These are phyloP conservation scores for Urtica urens DNA, from an alignment of 306 rosid species.

Conservation along the genomic window DNA sequence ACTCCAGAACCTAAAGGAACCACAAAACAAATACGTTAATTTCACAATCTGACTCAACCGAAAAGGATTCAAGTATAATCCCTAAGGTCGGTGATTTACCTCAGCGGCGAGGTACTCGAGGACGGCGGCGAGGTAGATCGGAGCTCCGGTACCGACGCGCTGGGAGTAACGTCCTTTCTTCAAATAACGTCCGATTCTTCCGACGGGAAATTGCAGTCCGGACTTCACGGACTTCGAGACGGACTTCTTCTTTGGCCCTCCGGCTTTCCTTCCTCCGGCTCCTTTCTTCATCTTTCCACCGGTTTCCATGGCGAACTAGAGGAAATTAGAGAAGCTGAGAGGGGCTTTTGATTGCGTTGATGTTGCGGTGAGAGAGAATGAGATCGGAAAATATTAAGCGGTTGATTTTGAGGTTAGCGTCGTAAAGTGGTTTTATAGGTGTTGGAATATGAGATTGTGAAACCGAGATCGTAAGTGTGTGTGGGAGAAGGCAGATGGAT, in stretches of 20 bases:
- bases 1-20: conserved; percentile 48
- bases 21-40: not conserved
- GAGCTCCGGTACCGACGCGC: conserved; percentile 62
- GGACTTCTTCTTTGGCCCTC: conserved; percentile 69
- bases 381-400: not conserved
- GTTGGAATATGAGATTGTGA: not conserved
- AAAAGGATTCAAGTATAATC: not conserved
- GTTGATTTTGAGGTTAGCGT: not conserved
- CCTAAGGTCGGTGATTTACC: conserved; percentile 11
- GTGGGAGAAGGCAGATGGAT: not conserved
- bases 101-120: conserved; percentile 70
- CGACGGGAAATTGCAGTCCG: conserved; percentile 70
- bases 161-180: conserved; percentile 55
- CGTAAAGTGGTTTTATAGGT: conserved; percentile 17
- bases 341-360: no score
- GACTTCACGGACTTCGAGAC: conserved; percentile 53
- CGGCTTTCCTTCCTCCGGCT: conserved; percentile 52
- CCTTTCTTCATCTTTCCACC: conserved; percentile 50
- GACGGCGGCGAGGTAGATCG: conserved; percentile 69
- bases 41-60: not conserved
- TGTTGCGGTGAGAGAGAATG: not conserved
- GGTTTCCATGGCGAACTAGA: conserved; percentile 29
- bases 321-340: not conserved
- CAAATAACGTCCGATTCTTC: conserved; percentile 62
- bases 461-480: not conserved